Base-by-base conservation (phyloP, 2,329 filamentous ascomycete genomes). In the Capronia epimyces region DNA sequence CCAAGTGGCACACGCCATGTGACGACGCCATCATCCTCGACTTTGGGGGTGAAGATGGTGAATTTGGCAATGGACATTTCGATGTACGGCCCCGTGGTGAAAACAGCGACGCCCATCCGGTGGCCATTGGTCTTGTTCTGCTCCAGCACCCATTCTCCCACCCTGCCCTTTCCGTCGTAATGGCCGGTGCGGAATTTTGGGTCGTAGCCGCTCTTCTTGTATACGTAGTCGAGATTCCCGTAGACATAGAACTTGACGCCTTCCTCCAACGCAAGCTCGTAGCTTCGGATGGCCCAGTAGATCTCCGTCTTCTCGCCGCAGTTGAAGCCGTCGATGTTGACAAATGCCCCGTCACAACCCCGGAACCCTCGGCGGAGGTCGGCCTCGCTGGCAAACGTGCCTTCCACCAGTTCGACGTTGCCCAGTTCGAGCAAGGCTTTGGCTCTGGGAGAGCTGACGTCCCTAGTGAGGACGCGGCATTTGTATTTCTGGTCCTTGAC, bases 271-370 rank as follows among this genome's bases (percentile, higher is more conserved):
- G 68, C 67, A 2, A 71, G 52, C 55, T 70, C 66, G 46, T 68
- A 70, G 4, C 53, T 44, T n/a, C 67, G 62, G 10, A 69, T 66
- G 2, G 62, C 64, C 65, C 64, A 79, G 59, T 68, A 79, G 1
- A 70, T 71, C 60, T 79, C 75, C 0, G 67, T 67, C 58, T 78
- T 78, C 62, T 78, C 75, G 27, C 76, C 77, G 20, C 65, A 65
- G 52, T 75, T 77, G 62, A 78, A 78, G 12, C 75, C 74, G 55
- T 79, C 76, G 36, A 77, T 73, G 59, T 80, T 80, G 42, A 80
- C 65, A 55, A 75, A 79, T 2, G 75, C 75, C n/a, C 71, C 72
- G 56, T 71, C 69, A 41, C 71, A 72, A 3, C 70, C 73, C 8
- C 60, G 58, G 58, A 77, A 74, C 0, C 71, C 73, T 1, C 64